phyloP scores from a whole-genome alignment of 768 basidiomycete genomes.

The Auricularia cornea region DNA sequence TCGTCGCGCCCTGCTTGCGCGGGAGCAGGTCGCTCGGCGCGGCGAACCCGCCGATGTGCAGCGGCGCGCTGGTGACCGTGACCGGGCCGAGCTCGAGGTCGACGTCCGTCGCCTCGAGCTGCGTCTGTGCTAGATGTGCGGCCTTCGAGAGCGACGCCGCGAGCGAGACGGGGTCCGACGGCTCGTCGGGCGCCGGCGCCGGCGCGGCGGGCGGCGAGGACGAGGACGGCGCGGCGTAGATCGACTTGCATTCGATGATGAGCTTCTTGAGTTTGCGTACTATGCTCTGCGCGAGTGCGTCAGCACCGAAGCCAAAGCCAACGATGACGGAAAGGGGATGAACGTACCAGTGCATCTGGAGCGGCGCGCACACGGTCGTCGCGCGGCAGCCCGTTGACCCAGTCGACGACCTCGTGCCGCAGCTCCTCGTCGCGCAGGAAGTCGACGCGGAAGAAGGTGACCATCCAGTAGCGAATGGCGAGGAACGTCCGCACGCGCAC shows the following conservation, averaged over 20 bases:
- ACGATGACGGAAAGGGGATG: background rate
- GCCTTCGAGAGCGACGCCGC: background rate
- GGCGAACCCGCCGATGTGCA: background rate
- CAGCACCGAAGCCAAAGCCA: background rate
- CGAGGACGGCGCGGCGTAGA: background rate
- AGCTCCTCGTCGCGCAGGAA: constrained; percentile 76
- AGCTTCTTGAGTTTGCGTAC: constrained; percentile 78
- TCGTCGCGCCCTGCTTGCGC: background rate
- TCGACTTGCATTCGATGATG: constrained; percentile 62
- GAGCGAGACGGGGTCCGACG: background rate
- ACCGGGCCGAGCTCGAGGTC: constrained; percentile 7
- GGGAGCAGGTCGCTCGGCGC: background rate
- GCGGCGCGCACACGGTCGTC: constrained; percentile 64
- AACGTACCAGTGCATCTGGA: constrained; percentile 60
- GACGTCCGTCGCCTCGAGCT: constrained; percentile 2
- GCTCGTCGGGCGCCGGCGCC: background rate
- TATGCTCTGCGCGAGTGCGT: constrained; percentile 45
- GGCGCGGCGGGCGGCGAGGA: background rate
- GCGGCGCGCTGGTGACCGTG: background rate
- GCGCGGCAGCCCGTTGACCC: constrained; percentile 69
- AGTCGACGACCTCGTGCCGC: constrained; percentile 60
- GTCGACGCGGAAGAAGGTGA: constrained; percentile 85
- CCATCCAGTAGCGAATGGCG: constrained; percentile 82
- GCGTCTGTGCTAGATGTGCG: background rate
- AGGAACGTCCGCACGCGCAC: constrained; percentile 86